Evolutionary conservation across 2,329 filamentous ascomycete species (phyloP), one percentile per base, ranked within the genome.

Genomic region (Phialophora expanda): DNA sequence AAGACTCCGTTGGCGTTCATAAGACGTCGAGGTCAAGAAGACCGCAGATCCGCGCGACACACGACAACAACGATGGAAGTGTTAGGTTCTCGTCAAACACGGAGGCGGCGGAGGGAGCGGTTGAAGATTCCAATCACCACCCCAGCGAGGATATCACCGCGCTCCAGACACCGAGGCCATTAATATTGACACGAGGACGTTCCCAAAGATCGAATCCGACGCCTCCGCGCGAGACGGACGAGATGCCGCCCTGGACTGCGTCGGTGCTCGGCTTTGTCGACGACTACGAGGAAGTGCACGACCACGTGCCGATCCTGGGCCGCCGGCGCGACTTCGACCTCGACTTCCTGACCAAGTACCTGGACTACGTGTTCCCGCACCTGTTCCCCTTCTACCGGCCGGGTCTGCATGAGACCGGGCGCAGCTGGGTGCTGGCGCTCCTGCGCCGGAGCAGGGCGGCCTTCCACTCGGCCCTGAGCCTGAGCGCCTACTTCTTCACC

Each of bases 311-410:
- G 20, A 53, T 61, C 8, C 22, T 66, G 38, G 50, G 51, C n/a
- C 34, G 38, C 4, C 53, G 53, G 12, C 53, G 61, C 2, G 61
- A 62, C 22, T 62, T 62, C 53, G 71, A 75, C 38, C 66, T 68
- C 24, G 57, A 73, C 71, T 80, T 83, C 55, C 76, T 85, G 62
- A 86, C 86, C 81, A 81, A 86, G 62, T 89, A 88, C 72, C 78
- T 88, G 56, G 87, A 89, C 74, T 83, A 86, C 67, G 80, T 88
- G 17, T 84, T 89, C 67, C 86, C 87, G 1, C 85, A 87, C 68
- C 76, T 89, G 0, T 89, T 86, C 71, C 87, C 87, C 1, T 86
- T 88, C 73, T 89, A 89, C 74, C 82, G 81, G 1, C 87, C 87
- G 0, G 78, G 79, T 1, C 72, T 87, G 6, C 78, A 85, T 2